Base-by-base conservation (phyloP, 192 early-diverging fungal genomes). In the Coemansia sp. region DNA sequence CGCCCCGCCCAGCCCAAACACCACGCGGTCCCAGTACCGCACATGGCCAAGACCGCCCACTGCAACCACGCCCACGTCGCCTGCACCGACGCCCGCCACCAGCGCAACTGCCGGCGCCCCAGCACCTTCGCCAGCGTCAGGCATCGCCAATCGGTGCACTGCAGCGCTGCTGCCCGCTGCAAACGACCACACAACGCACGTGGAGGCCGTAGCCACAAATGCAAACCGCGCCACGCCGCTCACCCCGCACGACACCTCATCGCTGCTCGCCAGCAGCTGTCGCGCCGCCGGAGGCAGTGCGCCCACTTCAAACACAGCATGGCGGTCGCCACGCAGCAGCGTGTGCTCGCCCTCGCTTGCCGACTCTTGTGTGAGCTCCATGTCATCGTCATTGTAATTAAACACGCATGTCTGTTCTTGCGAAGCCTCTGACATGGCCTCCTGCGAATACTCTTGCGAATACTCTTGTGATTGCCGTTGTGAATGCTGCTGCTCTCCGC, bases 1-100 rank as follows among this genome's bases (percentile, higher is more conserved):
- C 14, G 78, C 41, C 12, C 84, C 78, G 39, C 75, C 75, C 44
- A 85, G 73, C 1, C 77, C 82, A 71, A 77, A 81, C 21, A 73
- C 84, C 17, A 85, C 76, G 53, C 70, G 68, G 7, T 71, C 74
- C 84, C 84, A 85, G 68, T 75, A 76, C 61, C 84, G 84, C 51
- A 85, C 31, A 55, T 73, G 73, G 0, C 84, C 84, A 10, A 66
- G 64, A 11, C 68, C 50, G 8, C 72, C 61, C 44, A 72, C 72
- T 4, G 70, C 73, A 17, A 85, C n/a, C 3, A 81, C 66, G 6
- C 84, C 84, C 7, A 76, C 74, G 45, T 78, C 67, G 36, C 65
- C 58, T 36, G 64, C 67, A 37, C 27, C 60, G 6, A 65, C 60
- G 3, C 63, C 59, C 12, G 53, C 51, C 11, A 68, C 68, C 36